phyloP scores from a whole-genome alignment of 73 alveolate genomes.

The Tetrahymena thermophila region DNA sequence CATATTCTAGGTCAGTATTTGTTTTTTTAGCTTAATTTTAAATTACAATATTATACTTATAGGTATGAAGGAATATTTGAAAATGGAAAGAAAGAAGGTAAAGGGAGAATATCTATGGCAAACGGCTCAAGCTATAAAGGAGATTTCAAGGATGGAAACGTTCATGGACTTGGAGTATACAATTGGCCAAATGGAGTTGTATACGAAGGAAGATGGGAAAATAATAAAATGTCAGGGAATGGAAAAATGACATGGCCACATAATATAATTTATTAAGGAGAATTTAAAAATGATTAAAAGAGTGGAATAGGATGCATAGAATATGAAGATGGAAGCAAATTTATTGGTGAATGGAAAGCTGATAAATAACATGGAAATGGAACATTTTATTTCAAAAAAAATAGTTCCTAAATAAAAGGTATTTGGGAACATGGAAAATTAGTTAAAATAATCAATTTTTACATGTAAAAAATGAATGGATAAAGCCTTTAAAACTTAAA shows the following conservation, averaged over 20 bases:
- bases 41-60: background rate
- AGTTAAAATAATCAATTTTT: background rate
- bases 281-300: slow-evolving; percentile 47
- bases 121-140: slow-evolving; percentile 59
- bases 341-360: background rate
- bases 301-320: slow-evolving; percentile 28
- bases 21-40: too few species aligned
- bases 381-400: background rate
- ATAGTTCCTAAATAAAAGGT: background rate
- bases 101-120: slow-evolving; percentile 46
- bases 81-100: slow-evolving; percentile 53
- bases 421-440: background rate
- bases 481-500: background rate
- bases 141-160: slow-evolving; percentile 9
- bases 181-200: slow-evolving; percentile 45
- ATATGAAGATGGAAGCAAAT: slow-evolving; percentile 2
- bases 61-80: slow-evolving; percentile 54
- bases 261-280: slow-evolving; percentile 60
- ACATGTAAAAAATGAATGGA: background rate
- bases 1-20: background rate
- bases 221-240: slow-evolving; percentile 48
- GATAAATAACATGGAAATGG: slow-evolving; percentile 5
- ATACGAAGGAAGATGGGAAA: slow-evolving; percentile 50
- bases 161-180: slow-evolving; percentile 44
- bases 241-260: slow-evolving; percentile 52